Conservation (phyloP, 2,329 filamentous ascomycete species). For the Dothidotthia symphoricarpi region DNA sequence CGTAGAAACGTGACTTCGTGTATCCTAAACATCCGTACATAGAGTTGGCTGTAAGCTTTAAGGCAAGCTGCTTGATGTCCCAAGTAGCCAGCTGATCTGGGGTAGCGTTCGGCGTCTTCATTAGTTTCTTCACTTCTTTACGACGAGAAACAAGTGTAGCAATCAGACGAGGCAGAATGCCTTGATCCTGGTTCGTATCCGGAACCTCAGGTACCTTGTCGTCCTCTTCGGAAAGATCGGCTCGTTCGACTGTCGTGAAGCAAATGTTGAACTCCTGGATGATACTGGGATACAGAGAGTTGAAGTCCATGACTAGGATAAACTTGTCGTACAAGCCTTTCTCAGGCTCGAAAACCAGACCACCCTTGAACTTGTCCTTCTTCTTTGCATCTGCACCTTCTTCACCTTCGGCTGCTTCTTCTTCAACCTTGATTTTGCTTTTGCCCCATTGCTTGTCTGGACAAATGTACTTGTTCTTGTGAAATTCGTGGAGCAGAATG, state of each 20-base stretch:
- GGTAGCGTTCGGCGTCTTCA: slow-evolving; percentile 90
- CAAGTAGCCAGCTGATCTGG: slow-evolving; percentile 85
- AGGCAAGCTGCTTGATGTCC: slow-evolving; percentile 95
- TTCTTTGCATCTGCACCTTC: slow-evolving; percentile 76
- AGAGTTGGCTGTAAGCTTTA: slow-evolving; percentile 97
- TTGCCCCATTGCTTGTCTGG: slow-evolving; percentile 89
- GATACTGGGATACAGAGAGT: slow-evolving; percentile 96
- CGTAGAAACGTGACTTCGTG: slow-evolving; percentile 95
- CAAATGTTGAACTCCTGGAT: slow-evolving; percentile 99
- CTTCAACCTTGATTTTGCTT: slow-evolving; percentile 68
- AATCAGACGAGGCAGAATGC: slow-evolving; percentile 87
- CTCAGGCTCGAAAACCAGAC: slow-evolving; percentile 96
- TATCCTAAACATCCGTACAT: slow-evolving; percentile 99
- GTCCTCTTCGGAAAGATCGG: slow-evolving; percentile 70
- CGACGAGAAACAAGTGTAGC: slow-evolving; percentile 85
- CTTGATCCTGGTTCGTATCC: slow-evolving; percentile 66
- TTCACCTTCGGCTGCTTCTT: slow-evolving; percentile 69
- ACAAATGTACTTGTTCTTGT: slow-evolving; percentile 96
- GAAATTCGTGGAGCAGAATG: slow-evolving; percentile 95
- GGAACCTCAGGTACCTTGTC: slow-evolving; percentile 89
- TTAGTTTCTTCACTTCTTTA: slow-evolving; percentile 89
- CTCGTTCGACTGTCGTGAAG: slow-evolving; percentile 92
- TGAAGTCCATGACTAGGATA: slow-evolving; percentile 99
- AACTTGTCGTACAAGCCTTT: slow-evolving; percentile 98
- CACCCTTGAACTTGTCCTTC: slow-evolving; percentile 99